These are phyloP conservation scores for Bisporella sp. DNA, from an alignment of 2,329 filamentous ascomycete genomes.

Conservation along the genomic window DNA sequence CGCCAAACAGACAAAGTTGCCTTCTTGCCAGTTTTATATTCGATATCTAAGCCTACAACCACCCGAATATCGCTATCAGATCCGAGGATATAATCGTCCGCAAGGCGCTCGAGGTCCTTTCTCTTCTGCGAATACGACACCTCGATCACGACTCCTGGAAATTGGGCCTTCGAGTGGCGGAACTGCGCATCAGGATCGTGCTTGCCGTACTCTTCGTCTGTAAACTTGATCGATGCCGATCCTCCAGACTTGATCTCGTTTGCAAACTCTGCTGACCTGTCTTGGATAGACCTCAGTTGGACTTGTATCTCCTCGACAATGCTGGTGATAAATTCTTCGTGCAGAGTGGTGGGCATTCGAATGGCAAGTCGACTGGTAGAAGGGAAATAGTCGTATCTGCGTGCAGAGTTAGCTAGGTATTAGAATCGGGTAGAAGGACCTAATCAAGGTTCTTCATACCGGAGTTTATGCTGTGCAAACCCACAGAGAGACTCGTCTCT, in stretches of 20 bases:
- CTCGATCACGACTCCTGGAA: conserved; percentile 25
- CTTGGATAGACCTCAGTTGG: conserved; percentile 7
- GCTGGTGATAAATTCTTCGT: conserved; percentile 12
- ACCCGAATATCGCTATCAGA: conserved; percentile 22
- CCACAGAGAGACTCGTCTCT: conserved; percentile 11
- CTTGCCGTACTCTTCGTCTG: conserved; percentile 8
- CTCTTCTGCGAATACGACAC: conserved; percentile 27
- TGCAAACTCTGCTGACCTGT: conserved; percentile 7
- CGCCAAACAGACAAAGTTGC: conserved; percentile 28
- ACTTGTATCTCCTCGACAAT: conserved; percentile 10
- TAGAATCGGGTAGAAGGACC: conserved; percentile 4
- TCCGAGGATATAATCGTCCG: conserved; percentile 28
- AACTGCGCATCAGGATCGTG: conserved; percentile 21
- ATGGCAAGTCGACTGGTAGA: conserved; percentile 9
- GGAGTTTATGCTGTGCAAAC: conserved; percentile 14
- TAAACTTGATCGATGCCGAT: conserved; percentile 7
- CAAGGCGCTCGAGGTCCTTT: conserved; percentile 21
- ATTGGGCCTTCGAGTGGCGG: conserved; percentile 14
- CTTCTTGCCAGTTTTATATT: conserved; percentile 21
- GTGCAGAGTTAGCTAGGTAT: conserved; percentile 6
- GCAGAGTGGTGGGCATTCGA: conserved; percentile 16
- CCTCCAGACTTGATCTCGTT: conserved; percentile 3
- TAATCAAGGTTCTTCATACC: conserved; percentile 9
- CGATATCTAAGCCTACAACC: conserved; percentile 28
- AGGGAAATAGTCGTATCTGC: conserved; percentile 18